Evolutionary conservation across 2,329 filamentous ascomycete species (phyloP).

Genomic region (Talaromyces rugulosus): DNA sequence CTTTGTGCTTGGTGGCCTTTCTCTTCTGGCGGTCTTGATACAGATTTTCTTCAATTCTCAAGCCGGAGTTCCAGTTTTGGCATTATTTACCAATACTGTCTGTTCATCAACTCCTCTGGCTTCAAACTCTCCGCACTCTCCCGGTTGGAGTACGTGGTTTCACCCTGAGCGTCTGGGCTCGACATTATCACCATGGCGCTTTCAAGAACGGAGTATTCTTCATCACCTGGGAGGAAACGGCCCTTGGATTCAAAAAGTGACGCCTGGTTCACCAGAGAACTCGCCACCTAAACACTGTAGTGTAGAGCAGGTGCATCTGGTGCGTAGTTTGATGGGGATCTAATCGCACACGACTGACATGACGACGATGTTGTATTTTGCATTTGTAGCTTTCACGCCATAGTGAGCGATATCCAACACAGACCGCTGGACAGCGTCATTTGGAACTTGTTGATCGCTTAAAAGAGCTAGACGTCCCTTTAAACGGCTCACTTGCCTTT

Average conservation of each 20-base stretch:
- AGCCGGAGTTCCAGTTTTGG: background rate
- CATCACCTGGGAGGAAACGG: conserved; percentile 54
- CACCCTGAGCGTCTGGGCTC: conserved; percentile 2
- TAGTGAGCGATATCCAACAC: conserved; percentile 55
- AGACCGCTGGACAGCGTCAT: conserved; percentile 46
- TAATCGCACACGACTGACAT: background rate
- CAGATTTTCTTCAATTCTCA: background rate
- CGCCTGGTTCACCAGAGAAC: conserved; percentile 31
- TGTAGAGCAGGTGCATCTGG: conserved; percentile 58
- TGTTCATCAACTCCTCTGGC: background rate
- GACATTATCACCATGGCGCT: background rate
- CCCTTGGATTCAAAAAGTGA: conserved; percentile 51
- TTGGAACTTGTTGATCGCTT: conserved; percentile 47
- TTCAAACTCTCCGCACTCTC: conserved; percentile 7
- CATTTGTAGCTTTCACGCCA: conserved; percentile 51
- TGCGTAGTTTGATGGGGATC: conserved; percentile 20
- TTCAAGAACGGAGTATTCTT: conserved; percentile 46
- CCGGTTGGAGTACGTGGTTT: conserved; percentile 18
- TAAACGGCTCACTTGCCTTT: conserved; percentile 52
- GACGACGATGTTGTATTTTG: background rate
- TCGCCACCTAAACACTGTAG: conserved; percentile 45
- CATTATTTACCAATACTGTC: background rate
- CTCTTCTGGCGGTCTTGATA: background rate
- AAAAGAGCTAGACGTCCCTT: conserved; percentile 32
- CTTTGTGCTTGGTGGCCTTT: background rate